These are phyloP conservation scores for Starmera amethionina DNA, from an alignment of 805 yeast genomes.

Conservation along the genomic window DNA sequence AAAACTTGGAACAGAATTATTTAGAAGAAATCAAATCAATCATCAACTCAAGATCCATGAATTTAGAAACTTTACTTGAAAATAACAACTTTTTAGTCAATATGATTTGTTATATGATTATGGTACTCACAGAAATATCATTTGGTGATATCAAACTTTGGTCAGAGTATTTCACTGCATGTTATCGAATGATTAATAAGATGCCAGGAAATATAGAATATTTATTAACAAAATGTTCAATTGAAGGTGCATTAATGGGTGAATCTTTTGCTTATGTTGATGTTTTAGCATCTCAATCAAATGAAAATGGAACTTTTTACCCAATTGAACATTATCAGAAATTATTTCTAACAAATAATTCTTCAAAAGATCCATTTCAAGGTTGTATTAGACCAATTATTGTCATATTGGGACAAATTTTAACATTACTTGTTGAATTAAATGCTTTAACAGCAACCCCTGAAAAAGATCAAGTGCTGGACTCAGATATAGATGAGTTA, in stretches of 20 bases:
- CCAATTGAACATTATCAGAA: slow-evolving; percentile 12
- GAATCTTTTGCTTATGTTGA: slow-evolving; percentile 14
- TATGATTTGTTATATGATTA: slow-evolving; percentile 11
- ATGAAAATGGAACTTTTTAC: slow-evolving; percentile 19
- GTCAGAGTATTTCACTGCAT: slow-evolving; percentile 11
- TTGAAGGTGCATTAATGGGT: slow-evolving; percentile 15
- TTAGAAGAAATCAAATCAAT: neutral
- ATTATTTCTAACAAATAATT: slow-evolving; percentile 2
- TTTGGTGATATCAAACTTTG: slow-evolving; percentile 15
- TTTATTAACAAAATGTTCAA: slow-evolving; percentile 4
- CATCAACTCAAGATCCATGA: slow-evolving; percentile 9
- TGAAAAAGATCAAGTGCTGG: no score
- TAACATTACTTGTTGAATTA: slow-evolving; percentile 12
- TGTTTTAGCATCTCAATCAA: slow-evolving; percentile 16
- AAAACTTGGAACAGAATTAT: slow-evolving; percentile 1
- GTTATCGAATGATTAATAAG: slow-evolving; percentile 9
- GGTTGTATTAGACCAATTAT: slow-evolving; percentile 18
- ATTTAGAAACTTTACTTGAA: slow-evolving; percentile 14
- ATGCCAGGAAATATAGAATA: slow-evolving; percentile 14
- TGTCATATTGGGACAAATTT: slow-evolving; percentile 15
- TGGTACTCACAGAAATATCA: slow-evolving; percentile 14
- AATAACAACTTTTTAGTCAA: slow-evolving; percentile 7
- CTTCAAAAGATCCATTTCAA: slow-evolving; percentile 15
- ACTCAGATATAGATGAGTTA: slow-evolving; percentile 1
- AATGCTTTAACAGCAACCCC: slow-evolving; percentile 3